Base-by-base conservation (phyloP, 1,284 basidiomycete genomes). In the Marasmius fiardii region DNA sequence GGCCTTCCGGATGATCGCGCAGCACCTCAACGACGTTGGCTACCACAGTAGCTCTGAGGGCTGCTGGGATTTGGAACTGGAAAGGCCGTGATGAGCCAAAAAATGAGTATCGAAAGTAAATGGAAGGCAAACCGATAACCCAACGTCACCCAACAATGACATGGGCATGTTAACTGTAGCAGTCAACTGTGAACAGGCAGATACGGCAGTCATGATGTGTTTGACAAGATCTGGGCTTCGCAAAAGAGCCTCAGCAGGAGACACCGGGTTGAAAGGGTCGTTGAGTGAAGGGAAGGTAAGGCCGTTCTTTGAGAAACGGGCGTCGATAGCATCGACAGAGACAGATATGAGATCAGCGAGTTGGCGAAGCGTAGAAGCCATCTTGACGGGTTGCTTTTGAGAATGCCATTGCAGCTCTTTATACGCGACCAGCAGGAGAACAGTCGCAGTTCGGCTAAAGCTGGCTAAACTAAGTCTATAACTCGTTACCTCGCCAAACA, bases 11-110 rank as follows among this genome's bases (percentile, higher is more conserved):
- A 34, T 43, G 68, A 58, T 74, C 69, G 0, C 70, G 65, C 31
- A 76, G 58, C 21, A 71, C 68, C 57, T 74, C 72, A 1, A 67
- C 64, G 6, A 71, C 65, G 55, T 71, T 66, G 1, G 61, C 58
- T 18, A 67, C 68, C 11, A 67, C 54, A 2, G 62, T 68, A 10
- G 63, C 61, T 4, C 68, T 58, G 3, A 73, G 57, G 18, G 61
- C 58, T 14, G 62, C 51, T 0, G 63, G 55, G 48, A 65, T 56
- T 10, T 63, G 60, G 37, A 65, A 57, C 64, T 70, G 52, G 1
- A 23, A 8, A 43, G 7, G 28, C 11, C 43, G 10, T 2, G 26
- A 61, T 20, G 2, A 28, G 28, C 14, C 3, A 47, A 8, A 16
- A 20, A 26, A 24, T 24, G 11, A 14, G 28, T 14, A n/a, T 12